phyloP scores from a whole-genome alignment of 306 rosid genomes.

The Acacia melanoxylon region DNA sequence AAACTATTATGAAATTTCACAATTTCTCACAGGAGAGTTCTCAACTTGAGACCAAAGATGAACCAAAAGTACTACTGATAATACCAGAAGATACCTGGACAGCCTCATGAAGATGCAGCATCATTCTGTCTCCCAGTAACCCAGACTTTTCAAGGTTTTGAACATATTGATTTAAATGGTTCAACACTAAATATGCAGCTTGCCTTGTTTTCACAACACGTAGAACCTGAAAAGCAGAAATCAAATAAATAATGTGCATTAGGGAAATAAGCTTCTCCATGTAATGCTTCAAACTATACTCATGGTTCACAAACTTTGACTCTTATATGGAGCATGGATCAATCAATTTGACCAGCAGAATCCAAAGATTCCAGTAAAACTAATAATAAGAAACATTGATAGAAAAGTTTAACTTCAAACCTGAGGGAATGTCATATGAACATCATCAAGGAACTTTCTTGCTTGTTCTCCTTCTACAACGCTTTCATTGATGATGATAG shows the following conservation, averaged over 20 bases:
- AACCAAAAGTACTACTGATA: background rate
- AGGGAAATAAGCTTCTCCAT: slow-evolving; percentile 16
- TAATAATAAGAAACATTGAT: background rate
- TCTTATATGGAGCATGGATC: background rate
- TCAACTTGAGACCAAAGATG: slow-evolving; percentile 17
- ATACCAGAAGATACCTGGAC: slow-evolving; percentile 65
- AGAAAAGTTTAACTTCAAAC: slow-evolving; percentile 41
- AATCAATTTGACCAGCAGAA: slow-evolving; percentile 2
- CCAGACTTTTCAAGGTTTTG: slow-evolving; percentile 87
- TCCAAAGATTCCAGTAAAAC: background rate
- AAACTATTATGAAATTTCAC: slow-evolving; percentile 6
- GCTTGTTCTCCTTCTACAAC: slow-evolving; percentile 87
- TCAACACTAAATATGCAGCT: slow-evolving; percentile 76
- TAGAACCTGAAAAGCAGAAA: slow-evolving; percentile 59
- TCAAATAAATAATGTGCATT: background rate
- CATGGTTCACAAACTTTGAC: background rate
- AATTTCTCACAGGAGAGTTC: slow-evolving; percentile 1
- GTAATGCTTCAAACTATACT: slow-evolving; percentile 1
- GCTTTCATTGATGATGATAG: slow-evolving; percentile 73
- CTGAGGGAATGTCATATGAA: slow-evolving; percentile 84
- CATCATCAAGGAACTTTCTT: slow-evolving; percentile 70
- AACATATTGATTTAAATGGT: slow-evolving; percentile 72
- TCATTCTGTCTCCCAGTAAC: slow-evolving; percentile 83
- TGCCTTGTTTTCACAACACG: slow-evolving; percentile 91
- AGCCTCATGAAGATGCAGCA: slow-evolving; percentile 88